Conservation (phyloP, 1,284 basidiomycete genomes). For the Ustilago loliicola region DNA sequence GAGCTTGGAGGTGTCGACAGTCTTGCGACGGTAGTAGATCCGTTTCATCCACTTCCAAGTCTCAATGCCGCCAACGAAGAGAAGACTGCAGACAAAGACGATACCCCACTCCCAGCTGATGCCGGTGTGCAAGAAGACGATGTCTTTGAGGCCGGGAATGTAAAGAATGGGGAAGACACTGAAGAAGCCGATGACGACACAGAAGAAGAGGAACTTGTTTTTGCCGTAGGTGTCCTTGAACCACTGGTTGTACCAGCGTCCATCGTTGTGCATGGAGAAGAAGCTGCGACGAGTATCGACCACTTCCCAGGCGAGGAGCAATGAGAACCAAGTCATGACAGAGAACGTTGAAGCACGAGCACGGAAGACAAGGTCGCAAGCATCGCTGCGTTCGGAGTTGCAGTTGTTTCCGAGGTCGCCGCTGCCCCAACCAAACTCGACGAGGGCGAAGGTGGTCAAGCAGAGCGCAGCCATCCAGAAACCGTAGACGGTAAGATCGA, state of each 20-base stretch:
- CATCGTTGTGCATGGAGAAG: constrained; percentile 65
- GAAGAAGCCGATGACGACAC: constrained; percentile 72
- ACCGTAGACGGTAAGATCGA: constrained; percentile 78
- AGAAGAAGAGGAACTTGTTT: constrained; percentile 67
- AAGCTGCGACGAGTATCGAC: constrained; percentile 68
- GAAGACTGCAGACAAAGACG: constrained; percentile 62
- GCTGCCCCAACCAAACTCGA: constrained; percentile 61
- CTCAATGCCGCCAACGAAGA: constrained; percentile 66
- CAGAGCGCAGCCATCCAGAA: constrained; percentile 76
- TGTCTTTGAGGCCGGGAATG: constrained; percentile 71
- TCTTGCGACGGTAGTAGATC: constrained; percentile 39
- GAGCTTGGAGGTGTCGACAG: constrained; percentile 23
- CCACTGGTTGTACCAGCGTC: constrained; percentile 61
- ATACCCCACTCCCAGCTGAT: constrained; percentile 70
- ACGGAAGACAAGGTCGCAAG: constrained; percentile 69
- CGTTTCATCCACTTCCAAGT: constrained; percentile 67
- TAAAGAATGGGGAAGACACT: constrained; percentile 75
- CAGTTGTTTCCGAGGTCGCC: constrained; percentile 65
- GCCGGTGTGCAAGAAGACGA: constrained; percentile 69
- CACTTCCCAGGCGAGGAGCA: constrained; percentile 71
- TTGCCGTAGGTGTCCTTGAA: constrained; percentile 61
- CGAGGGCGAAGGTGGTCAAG: constrained; percentile 70
- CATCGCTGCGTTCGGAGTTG: constrained; percentile 62
- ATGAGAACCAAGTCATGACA: constrained; percentile 67
- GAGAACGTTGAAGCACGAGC: constrained; percentile 70